Conservation (phyloP, 2,329 filamentous ascomycete species). For the Myriosclerotinia scirpicola region DNA sequence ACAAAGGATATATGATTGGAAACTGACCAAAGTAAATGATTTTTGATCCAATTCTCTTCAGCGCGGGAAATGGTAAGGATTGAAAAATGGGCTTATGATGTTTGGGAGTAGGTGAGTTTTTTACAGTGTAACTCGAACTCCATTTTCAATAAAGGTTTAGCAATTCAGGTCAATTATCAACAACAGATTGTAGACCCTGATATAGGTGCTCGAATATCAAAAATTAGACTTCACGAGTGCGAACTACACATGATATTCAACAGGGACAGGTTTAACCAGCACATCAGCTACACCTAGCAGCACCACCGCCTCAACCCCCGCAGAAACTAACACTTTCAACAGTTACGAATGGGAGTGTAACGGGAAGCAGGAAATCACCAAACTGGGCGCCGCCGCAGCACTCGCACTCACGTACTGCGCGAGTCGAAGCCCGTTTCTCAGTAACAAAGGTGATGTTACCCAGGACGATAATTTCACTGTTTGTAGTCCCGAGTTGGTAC, state of each 20-base stretch:
- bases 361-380: no score
- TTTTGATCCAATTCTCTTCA: not conserved
- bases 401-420: no score
- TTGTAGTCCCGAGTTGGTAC: no score
- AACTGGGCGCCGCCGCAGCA: no score
- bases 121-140: slow-evolving; percentile 1
- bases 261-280: not conserved
- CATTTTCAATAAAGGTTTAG: not conserved
- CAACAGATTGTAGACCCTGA: not conserved
- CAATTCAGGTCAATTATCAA: not conserved
- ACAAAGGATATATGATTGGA: not conserved
- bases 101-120: not conserved
- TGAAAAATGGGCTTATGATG: not conserved
- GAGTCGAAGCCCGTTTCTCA: no score
- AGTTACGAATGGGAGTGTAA: no score
- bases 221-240: not conserved
- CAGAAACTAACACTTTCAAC: no score
- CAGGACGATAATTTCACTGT: no score
- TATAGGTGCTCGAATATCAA: not conserved
- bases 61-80: not conserved
- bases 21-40: not conserved
- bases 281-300: no score
- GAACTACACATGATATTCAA: not conserved
- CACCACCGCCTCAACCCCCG: no score
- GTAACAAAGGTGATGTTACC: no score